Conservation (phyloP, 1,139 yeast genomes). For the Cylindricascospora bacillispora region DNA sequence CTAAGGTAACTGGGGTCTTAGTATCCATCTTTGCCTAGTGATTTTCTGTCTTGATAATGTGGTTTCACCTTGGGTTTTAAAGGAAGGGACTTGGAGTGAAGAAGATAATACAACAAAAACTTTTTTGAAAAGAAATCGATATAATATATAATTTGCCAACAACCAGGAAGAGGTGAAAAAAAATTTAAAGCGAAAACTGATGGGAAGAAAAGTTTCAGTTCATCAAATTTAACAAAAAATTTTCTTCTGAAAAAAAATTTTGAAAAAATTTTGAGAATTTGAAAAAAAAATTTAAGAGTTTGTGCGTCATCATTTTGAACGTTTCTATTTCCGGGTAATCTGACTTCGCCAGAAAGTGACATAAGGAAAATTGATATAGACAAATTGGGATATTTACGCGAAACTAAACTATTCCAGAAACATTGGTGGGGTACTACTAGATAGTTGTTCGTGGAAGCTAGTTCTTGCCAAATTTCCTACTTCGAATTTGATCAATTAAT, state of each 20-base stretch:
- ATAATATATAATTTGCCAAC: not conserved
- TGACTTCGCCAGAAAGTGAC: too few relatives aligned
- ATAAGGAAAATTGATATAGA: too few relatives aligned
- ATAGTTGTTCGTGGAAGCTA: too few relatives aligned
- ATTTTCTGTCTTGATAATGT: constrained; percentile 3
- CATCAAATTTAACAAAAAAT: constrained; percentile 1
- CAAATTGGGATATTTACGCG: too few relatives aligned
- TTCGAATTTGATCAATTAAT: constrained; percentile 20
- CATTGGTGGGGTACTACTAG: too few relatives aligned
- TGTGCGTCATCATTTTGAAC: too few relatives aligned
- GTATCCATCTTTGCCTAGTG: constrained; percentile 39
- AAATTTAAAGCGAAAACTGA: not conserved
- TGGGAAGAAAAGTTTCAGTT: constrained; percentile 1
- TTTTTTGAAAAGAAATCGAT: not conserved
- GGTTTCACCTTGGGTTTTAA: constrained; percentile 3
- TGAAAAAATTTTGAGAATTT: not conserved
- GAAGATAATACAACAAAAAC: constrained; percentile 2
- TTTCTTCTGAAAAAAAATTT: constrained; percentile 1
- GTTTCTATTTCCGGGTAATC: too few relatives aligned
- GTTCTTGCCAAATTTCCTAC: constrained; percentile 5
- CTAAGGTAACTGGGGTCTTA: constrained; percentile 96
- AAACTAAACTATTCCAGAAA: too few relatives aligned
- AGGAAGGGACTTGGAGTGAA: too few relatives aligned
- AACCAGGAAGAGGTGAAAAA: not conserved
- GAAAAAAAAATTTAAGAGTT: constrained; percentile 4